Evolutionary conservation across 108 stramenopile species (phyloP).

Genomic region (Conticribra guillardii): DNA sequence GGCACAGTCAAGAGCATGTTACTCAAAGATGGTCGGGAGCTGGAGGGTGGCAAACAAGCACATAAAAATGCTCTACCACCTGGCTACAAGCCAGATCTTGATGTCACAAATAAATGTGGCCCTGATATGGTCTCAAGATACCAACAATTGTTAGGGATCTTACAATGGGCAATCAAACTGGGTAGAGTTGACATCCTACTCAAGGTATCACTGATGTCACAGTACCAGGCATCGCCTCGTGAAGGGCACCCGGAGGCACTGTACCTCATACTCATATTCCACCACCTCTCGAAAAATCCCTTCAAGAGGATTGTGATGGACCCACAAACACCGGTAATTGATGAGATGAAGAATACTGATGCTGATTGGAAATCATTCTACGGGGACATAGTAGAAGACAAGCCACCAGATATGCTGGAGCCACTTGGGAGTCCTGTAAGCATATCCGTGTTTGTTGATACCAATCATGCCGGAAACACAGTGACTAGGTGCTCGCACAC

Average conservation of each 20-base stretch:
- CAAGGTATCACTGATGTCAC: constrained; percentile 42
- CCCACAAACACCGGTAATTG: not conserved
- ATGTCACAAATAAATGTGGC: constrained; percentile 4
- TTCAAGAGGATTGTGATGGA: constrained; percentile 5
- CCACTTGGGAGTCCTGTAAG: constrained; percentile 40
- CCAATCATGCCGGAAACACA: constrained; percentile 48
- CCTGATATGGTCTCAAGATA: not conserved
- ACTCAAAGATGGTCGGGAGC: constrained; percentile 8
- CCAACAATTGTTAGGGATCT: constrained; percentile 18
- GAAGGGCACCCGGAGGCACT: constrained; percentile 49
- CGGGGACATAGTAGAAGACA: constrained; percentile 21
- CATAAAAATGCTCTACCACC: not conserved
- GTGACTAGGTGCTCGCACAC: constrained; percentile 46
- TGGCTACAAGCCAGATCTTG: constrained; percentile 14
- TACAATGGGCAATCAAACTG: constrained; percentile 38
- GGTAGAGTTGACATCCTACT: constrained; percentile 30
- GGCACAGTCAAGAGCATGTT: constrained; percentile 30
- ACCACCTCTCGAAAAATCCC: not conserved
- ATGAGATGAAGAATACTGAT: not conserved
- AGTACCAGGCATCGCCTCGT: constrained; percentile 22
- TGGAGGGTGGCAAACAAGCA: not conserved
- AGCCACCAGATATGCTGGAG: constrained; percentile 38
- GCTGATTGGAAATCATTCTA: constrained; percentile 25
- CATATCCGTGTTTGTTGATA: constrained; percentile 36
- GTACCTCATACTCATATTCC: constrained; percentile 12